These are phyloP conservation scores for Tricholomella constricta DNA, from an alignment of 768 basidiomycete genomes.

Conservation along the genomic window DNA sequence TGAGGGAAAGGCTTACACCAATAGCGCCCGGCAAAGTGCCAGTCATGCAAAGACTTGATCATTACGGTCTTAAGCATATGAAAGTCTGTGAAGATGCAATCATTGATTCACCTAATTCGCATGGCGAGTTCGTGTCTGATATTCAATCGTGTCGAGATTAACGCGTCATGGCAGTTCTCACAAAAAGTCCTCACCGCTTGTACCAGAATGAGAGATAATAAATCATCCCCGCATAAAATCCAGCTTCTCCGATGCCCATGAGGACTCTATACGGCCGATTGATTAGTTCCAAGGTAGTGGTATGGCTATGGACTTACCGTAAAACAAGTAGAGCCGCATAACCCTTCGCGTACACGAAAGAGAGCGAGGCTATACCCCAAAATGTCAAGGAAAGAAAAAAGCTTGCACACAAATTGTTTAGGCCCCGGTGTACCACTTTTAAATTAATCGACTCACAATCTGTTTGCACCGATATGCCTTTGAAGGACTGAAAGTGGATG, in stretches of 20 bases:
- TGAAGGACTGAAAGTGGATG: constrained; percentile 52
- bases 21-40: constrained; percentile 58
- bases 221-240: constrained; percentile 62
- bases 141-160: too few relatives aligned
- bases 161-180: too few relatives aligned
- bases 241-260: constrained; percentile 62
- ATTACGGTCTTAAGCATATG: not conserved
- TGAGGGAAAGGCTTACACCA: constrained; percentile 38
- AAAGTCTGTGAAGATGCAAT: not conserved
- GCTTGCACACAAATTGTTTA: constrained; percentile 34
- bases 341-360: constrained; percentile 56
- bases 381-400: constrained; percentile 55
- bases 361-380: constrained; percentile 57
- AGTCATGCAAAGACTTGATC: constrained; percentile 57
- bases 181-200: constrained; percentile 29
- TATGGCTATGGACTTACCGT: too few relatives aligned
- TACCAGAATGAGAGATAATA: constrained; percentile 67
- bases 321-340: constrained; percentile 50
- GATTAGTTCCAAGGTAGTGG: too few relatives aligned
- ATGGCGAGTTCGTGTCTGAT: constrained; percentile 53
- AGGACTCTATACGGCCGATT: too few relatives aligned
- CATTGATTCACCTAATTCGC: constrained; percentile 48
- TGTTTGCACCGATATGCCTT: constrained; percentile 56
- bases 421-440: not conserved
- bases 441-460: constrained; percentile 41